These are phyloP conservation scores for Leavenworthia alabamica DNA, from an alignment of 345 rosid species.

Conservation along the genomic window DNA sequence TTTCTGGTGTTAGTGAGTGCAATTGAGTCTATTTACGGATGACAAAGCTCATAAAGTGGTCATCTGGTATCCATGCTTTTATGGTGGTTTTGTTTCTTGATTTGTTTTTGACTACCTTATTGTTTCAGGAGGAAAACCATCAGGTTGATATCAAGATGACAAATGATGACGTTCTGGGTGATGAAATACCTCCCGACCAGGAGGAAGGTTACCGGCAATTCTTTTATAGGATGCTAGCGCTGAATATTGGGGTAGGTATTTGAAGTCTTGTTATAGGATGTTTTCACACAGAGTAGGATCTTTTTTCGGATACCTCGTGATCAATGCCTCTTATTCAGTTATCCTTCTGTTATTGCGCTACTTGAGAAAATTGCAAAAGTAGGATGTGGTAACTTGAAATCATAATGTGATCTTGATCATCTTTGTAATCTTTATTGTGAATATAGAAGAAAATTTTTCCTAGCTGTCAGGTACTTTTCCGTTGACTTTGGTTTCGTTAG, in stretches of 20 bases:
- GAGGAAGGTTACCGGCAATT: conserved; percentile 45
- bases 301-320: not conserved
- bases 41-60: not conserved
- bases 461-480: not conserved
- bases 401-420: not conserved
- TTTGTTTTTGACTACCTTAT: not conserved
- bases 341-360: not conserved
- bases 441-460: not conserved
- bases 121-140: conserved; percentile 60
- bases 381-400: conserved; percentile 5
- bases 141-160: conserved; percentile 56
- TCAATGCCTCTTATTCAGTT: not conserved
- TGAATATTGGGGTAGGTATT: conserved; percentile 54
- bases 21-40: not conserved
- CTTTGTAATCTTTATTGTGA: conserved; percentile 5
- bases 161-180: conserved; percentile 93
- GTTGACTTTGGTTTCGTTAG: not conserved
- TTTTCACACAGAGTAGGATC: not conserved
- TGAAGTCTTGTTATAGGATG: conserved; percentile 4
- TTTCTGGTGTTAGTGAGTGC: not conserved
- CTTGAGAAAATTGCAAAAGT: conserved; percentile 5
- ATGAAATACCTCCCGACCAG: conserved; percentile 89
- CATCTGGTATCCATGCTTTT: not conserved
- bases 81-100: not conserved
- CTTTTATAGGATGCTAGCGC: conserved; percentile 64